These are phyloP conservation scores for Ceratocystis albifundus DNA, from an alignment of 2,329 filamentous ascomycete genomes.

Conservation along the genomic window DNA sequence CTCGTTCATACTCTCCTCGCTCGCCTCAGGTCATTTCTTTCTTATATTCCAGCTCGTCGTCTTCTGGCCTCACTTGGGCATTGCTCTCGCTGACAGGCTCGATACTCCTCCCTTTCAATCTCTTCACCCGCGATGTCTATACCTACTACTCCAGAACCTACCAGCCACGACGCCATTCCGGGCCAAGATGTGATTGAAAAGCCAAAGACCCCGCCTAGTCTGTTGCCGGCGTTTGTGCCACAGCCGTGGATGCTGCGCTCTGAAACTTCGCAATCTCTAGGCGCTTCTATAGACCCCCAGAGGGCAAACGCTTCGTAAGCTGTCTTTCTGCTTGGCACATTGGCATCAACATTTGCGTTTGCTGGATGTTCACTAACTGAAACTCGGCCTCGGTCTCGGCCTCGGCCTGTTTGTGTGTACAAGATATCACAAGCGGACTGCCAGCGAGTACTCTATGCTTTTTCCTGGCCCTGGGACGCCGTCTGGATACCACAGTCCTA, in stretches of 20 bases:
- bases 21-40: not conserved
- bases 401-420: conserved; percentile 1
- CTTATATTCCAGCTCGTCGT: not conserved
- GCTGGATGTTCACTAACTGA: not conserved
- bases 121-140: not conserved
- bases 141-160: not conserved
- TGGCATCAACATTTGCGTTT: not conserved
- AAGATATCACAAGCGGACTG: conserved; percentile 22
- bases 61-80: not conserved
- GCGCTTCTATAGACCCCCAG: not conserved
- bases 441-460: conserved; percentile 22
- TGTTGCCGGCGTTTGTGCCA: conserved; percentile 20
- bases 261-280: conserved; percentile 12
- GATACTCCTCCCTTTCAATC: too few species aligned
- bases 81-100: not conserved
- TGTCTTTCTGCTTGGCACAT: not conserved
- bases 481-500: conserved; percentile 33
- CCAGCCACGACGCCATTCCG: not conserved
- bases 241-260: conserved; percentile 8
- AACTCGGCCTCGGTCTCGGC: not conserved
- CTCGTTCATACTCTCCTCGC: not conserved
- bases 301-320: conserved; percentile 15
- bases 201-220: not conserved
- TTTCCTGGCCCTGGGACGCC: conserved; percentile 17
- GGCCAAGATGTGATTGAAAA: not conserved